Percentiles rank a stretch among this genome's conserved stretches.
phyloP scores from a whole-genome alignment of 345 rosid species.

The Rhizophora apiculata region DNA sequence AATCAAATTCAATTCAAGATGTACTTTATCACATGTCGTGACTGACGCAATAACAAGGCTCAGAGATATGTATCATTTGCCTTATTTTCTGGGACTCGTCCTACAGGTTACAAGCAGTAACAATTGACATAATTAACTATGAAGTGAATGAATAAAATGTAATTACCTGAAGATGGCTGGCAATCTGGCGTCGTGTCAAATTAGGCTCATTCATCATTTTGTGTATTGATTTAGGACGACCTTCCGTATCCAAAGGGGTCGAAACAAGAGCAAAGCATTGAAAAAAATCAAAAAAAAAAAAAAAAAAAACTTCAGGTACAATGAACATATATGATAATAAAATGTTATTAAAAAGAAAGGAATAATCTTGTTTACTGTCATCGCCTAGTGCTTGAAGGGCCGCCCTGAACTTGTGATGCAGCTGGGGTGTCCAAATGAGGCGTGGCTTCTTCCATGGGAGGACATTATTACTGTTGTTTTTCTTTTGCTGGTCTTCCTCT shows the following conservation, averaged over 20 bases:
- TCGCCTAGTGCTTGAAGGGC: conserved; percentile 40
- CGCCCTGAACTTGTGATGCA: conserved; percentile 43
- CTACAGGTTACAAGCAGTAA: not conserved
- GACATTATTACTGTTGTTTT: not conserved
- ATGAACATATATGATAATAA: not conserved
- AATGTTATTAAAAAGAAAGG: not conserved
- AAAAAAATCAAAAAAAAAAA: too few species aligned
- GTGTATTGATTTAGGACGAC: conserved; percentile 40
- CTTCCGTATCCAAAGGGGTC: conserved; percentile 20
- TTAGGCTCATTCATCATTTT: conserved; percentile 40
- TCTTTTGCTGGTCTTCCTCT: not conserved
- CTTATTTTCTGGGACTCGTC: too few species aligned
- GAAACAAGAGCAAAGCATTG: too few species aligned
- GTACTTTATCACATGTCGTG: too few species aligned
- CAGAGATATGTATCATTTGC: too few species aligned
- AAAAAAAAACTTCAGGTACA: not conserved
- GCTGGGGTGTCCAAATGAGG: conserved; percentile 31
- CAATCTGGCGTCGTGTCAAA: conserved; percentile 45
- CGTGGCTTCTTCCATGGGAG: not conserved
- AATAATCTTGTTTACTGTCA: not conserved
- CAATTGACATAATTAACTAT: not conserved
- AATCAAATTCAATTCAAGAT: too few species aligned
- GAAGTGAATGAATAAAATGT: not conserved
- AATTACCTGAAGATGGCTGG: conserved; percentile 62
- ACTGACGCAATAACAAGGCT: too few species aligned